Base-by-base conservation (phyloP, 2,329 filamentous ascomycete genomes). In the Rhytidhysteron rufulum region DNA sequence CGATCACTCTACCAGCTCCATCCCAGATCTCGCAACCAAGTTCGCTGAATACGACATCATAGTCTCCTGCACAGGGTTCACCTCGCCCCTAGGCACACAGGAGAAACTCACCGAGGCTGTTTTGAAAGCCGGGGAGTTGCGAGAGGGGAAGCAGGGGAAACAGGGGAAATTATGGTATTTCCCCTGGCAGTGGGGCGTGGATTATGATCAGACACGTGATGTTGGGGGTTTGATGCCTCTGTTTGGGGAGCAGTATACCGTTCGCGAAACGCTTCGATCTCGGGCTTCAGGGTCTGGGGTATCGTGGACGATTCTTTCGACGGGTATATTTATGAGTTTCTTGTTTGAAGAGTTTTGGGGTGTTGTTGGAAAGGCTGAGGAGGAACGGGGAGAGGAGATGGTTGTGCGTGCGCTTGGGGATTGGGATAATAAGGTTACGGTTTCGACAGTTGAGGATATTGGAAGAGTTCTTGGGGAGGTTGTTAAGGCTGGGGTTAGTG, bases 131-230 rank as follows among this genome's bases (percentile, higher is more conserved):
- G 60, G 66, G 0, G 71, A 75, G 0, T 49, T 62, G 11, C 66
- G 76, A 1, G 44, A 42, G 19, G 27, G 42, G 6, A 36, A 33
- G 0, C 8, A 8, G 24, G 45, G 44, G 0, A 31, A 48, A 10
- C n/a, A n/a, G n/a, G 27, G 18, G 0, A 47, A 30, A 8, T 4
- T 58, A 2, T 58, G 58, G 54, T 87, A 75, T 54, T 72, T 87
- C 15, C 83, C 84, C 0, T 88, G 84, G 84, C 83, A 88, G 58
- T 87, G 82, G 57, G 84, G 84, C 1, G 77, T 86, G 18, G 80
- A 88, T 55, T 88, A 87, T 61, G 82, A 87, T 41, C 57, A 67
- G 20, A 78, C 86, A 13, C 80, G 81, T 3, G 54, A 58, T 0
- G 58, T 66, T 0, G 75, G 76, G 0, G 78, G 75, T 19, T 68